These are phyloP conservation scores for Gautieria morchelliformis DNA, from an alignment of 768 basidiomycete species.

Conservation along the genomic window DNA sequence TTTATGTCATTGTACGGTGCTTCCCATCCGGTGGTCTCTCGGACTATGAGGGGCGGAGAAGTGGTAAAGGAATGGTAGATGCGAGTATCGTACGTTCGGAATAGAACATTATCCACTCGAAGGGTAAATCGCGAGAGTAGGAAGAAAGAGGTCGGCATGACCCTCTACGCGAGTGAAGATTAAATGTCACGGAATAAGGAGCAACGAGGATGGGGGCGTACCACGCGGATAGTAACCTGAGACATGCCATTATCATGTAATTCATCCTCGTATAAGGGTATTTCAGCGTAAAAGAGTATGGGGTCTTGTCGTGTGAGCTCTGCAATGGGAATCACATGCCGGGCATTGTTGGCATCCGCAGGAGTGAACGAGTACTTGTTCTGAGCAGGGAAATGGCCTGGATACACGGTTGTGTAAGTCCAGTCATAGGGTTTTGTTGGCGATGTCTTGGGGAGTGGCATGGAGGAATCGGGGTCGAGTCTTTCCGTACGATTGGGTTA, in stretches of 20 bases:
- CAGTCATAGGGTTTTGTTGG: slow-evolving; percentile 89
- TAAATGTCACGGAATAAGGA: neutral
- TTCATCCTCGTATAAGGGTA: slow-evolving; percentile 93
- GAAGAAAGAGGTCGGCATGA: slow-evolving; percentile 94
- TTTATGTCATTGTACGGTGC: slow-evolving; percentile 77
- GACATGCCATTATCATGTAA: slow-evolving; percentile 95
- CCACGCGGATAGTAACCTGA: slow-evolving; percentile 74
- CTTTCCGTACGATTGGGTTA: slow-evolving; percentile 28
- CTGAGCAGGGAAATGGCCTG: slow-evolving; percentile 39
- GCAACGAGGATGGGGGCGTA: slow-evolving; percentile 32
- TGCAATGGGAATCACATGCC: slow-evolving; percentile 69
- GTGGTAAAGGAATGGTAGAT: slow-evolving; percentile 78
- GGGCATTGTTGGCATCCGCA: slow-evolving; percentile 45
- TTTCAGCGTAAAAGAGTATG: slow-evolving; percentile 95
- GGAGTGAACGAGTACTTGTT: slow-evolving; percentile 17
- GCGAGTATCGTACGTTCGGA: slow-evolving; percentile 81
- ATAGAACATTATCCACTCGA: slow-evolving; percentile 90
- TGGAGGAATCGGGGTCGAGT: slow-evolving; percentile 52
- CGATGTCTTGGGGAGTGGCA: slow-evolving; percentile 63
- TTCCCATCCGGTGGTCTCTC: slow-evolving; percentile 87
- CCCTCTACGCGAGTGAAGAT: slow-evolving; percentile 46
- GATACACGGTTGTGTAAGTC: slow-evolving; percentile 91
- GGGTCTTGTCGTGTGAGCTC: slow-evolving; percentile 87
- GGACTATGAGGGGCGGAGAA: slow-evolving; percentile 50
- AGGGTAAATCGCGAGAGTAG: slow-evolving; percentile 86